A percentile compares a stretch with the other conserved stretches of the same genome.
phyloP scores from a whole-genome alignment of 495 filamentous ascomycete genomes.

The Paragyromitra xinjiangensis region DNA sequence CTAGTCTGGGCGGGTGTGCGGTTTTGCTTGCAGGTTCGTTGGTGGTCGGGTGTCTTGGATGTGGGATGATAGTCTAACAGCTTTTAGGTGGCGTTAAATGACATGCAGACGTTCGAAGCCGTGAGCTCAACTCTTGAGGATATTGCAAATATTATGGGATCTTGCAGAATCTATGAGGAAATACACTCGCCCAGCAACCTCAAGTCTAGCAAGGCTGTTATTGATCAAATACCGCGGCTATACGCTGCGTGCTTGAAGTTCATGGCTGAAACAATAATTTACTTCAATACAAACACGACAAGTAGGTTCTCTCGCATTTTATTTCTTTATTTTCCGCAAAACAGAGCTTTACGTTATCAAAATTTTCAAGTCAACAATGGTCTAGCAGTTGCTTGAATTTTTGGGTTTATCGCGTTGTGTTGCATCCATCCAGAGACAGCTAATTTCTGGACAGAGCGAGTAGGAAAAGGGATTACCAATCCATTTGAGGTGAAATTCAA shows the following conservation, averaged over 20 bases:
- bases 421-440: not conserved
- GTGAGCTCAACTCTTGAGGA: slow-evolving; percentile 26
- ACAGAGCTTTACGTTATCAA: too few species aligned
- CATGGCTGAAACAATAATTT: slow-evolving; percentile 36
- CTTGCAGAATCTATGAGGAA: slow-evolving; percentile 36
- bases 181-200: slow-evolving; percentile 23
- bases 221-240: slow-evolving; percentile 24
- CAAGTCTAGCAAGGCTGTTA: not conserved
- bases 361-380: too few species aligned
- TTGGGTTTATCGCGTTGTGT: not conserved
- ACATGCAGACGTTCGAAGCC: slow-evolving; percentile 39
- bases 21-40: slow-evolving; percentile 33
- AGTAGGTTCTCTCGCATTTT: not conserved
- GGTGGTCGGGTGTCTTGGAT: not conserved
- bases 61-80: not conserved
- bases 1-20: slow-evolving; percentile 40
- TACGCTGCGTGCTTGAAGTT: slow-evolving; percentile 36
- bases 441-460: slow-evolving; percentile 1
- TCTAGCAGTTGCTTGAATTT: not conserved
- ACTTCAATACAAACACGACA: slow-evolving; percentile 3
- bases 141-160: slow-evolving; percentile 35
- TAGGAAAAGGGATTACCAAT: not conserved
- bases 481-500: not conserved
- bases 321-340: too few species aligned
- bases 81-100: slow-evolving; percentile 37